Base-by-base conservation (phyloP, 371 early-diverging fungal species). In the Apophysomyces elegans region DNA sequence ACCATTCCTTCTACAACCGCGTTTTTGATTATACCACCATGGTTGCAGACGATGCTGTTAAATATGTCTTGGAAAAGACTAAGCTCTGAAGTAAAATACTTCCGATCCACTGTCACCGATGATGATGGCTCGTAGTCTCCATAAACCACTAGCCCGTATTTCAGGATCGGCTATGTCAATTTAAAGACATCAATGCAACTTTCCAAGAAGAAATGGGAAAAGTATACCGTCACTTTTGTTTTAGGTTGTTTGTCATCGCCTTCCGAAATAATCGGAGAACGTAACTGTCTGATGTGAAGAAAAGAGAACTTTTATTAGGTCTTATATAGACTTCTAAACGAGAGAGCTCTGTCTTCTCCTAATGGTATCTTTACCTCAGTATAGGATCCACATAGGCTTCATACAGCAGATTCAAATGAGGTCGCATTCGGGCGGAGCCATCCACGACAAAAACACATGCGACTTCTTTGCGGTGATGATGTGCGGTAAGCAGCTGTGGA, bases 121-220 rank as follows among this genome's bases (percentile, higher is more conserved):
- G 85, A 87, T 18, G 76, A 77, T 0, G 87, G 87, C 37, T 84
- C 84, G 67, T 88, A 88, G 67, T 89, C 90, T n/a, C 88, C 88
- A 73, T 84, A 89, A 2, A 88, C 74, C 3, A 84, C 85, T 50
- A 89, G 63, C n/a, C 87, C 88, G 63, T 84, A 89, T 35, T 81
- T 83, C n/a, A 87, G 68, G 14, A 84, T 67, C 11, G 86, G 86
- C 88, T 87, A 68, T 41, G 13, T 41, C 32, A 58, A 44, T 37
- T 14, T 18, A 67, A 2, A 26, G 50, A 38, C n/a, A 45, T 47
- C 14, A 60, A 32, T 32, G 12, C n/a, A 39, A 38, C 32, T 26
- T 26, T 26, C 32, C 11, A 12, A n/a, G 18, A 37, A 41, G 32
- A 38, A 16, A 61, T 37, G 61, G 47, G 12, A 13, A 32, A 6